Percentiles rank a stretch among this genome's conserved stretches.
These are phyloP conservation scores for Cadophora sp. DNA, from an alignment of 2,329 filamentous ascomycete species.

Conservation along the genomic window DNA sequence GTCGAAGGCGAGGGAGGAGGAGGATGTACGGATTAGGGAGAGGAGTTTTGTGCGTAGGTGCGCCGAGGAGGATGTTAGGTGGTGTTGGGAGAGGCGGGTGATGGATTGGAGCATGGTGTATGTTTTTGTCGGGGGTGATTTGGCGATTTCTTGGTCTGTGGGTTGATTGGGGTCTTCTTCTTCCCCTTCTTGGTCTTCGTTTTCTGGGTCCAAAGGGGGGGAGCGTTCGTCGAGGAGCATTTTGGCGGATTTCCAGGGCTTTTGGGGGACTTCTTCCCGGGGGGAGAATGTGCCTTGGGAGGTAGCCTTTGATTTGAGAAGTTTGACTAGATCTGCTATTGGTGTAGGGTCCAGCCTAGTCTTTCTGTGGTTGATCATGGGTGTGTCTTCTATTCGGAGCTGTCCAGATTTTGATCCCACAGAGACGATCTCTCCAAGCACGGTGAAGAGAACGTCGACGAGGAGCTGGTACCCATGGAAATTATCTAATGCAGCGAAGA, in stretches of 20 bases:
- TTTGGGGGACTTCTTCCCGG: constrained; percentile 43
- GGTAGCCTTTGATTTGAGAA: constrained; percentile 60
- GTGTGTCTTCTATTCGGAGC: constrained; percentile 47
- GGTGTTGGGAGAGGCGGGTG: constrained; percentile 83
- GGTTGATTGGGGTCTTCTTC: constrained; percentile 34
- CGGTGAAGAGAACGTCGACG: constrained; percentile 84
- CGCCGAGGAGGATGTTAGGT: constrained; percentile 85
- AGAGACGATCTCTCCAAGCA: constrained; percentile 82
- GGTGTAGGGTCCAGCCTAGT: constrained; percentile 49
- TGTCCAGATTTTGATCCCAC: constrained; percentile 72
- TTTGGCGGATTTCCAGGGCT: constrained; percentile 47
- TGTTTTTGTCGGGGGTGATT: constrained; percentile 74
- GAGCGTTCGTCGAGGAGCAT: constrained; percentile 46
- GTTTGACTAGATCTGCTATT: constrained; percentile 56
- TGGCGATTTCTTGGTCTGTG: constrained; percentile 56
- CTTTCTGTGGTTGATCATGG: constrained; percentile 50
- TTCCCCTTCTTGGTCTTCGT: constrained; percentile 1
- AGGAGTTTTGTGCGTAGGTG: constrained; percentile 80
- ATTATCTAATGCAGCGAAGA: constrained; percentile 91
- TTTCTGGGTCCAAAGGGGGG: neutral
- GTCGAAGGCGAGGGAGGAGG: constrained; percentile 74
- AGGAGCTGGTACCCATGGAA: constrained; percentile 92
- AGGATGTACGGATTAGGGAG: constrained; percentile 74
- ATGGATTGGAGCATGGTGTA: constrained; percentile 85
- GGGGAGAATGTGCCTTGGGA: constrained; percentile 25